Conservation (phyloP, 192 early-diverging fungal species). For the Chytriomyces confervae region DNA sequence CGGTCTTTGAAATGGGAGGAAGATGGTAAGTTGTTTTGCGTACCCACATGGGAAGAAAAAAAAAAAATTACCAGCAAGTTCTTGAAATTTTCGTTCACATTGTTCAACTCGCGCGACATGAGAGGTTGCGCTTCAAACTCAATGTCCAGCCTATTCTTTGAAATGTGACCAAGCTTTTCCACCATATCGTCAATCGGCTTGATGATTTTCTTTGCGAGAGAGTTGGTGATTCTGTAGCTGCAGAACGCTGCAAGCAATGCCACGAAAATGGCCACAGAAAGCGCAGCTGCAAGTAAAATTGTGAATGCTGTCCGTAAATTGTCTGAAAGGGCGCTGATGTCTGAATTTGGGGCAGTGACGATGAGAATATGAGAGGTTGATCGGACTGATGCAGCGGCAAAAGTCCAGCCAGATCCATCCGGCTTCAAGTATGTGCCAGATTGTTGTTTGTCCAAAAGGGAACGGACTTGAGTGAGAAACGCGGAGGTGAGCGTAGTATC, state of each 20-base stretch:
- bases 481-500: not conserved
- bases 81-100: conserved; percentile 33
- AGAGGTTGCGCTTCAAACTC: conserved; percentile 17
- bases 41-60: not conserved
- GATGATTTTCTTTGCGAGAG: conserved; percentile 14
- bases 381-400: conserved; percentile 21
- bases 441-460: not conserved
- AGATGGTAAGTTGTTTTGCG: not conserved
- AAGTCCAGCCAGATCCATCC: conserved; percentile 17
- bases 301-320: not conserved
- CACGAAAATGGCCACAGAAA: conserved; percentile 4
- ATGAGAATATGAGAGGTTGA: conserved; percentile 17
- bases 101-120: conserved; percentile 20
- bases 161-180: conserved; percentile 3
- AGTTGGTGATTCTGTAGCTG: conserved; percentile 10
- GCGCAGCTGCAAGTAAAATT: not conserved
- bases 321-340: conserved; percentile 24
- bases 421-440: not conserved
- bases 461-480: not conserved
- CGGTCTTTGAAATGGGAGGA: conserved; percentile 19
- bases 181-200: conserved; percentile 23
- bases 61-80: conserved; percentile 26
- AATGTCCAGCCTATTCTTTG: not conserved
- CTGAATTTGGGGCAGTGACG: conserved; percentile 30
- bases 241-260: not conserved